Conservation (phyloP, 169 alveolate genomes). For the Sarcocystis neurona region DNA sequence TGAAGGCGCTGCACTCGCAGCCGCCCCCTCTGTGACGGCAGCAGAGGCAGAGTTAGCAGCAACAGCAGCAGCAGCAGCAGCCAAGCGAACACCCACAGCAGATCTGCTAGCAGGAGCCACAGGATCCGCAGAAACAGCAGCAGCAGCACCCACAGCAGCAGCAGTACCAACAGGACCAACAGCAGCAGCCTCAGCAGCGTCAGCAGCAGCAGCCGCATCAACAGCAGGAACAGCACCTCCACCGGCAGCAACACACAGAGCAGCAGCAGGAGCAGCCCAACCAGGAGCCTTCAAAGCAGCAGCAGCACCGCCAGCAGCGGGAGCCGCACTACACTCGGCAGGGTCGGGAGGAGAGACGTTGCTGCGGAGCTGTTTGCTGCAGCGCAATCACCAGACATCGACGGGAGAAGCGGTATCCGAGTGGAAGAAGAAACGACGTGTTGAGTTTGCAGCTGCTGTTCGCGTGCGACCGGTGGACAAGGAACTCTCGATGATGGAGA, state of each 20-base stretch:
- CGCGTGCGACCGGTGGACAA: constrained; percentile 71
- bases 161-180: no score
- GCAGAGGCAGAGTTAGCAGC: neutral
- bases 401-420: neutral
- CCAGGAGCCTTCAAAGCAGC: no score
- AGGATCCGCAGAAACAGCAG: no score
- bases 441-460: constrained; percentile 66
- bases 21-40: neutral
- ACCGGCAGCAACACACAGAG: neutral
- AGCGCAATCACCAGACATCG: neutral
- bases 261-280: neutral
- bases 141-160: constrained; percentile 10
- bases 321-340: neutral
- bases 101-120: neutral
- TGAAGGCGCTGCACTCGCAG: neutral
- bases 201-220: no score
- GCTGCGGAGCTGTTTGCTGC: neutral
- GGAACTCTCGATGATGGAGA: constrained; percentile 72
- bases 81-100: no score
- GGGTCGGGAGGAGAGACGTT: neutral
- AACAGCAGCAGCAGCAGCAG: no score
- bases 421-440: constrained; percentile 40
- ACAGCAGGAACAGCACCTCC: neutral
- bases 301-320: neutral
- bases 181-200: no score